These are phyloP conservation scores for Ceratobasidium sp. DNA, from an alignment of 1,284 basidiomycete genomes.

Conservation along the genomic window DNA sequence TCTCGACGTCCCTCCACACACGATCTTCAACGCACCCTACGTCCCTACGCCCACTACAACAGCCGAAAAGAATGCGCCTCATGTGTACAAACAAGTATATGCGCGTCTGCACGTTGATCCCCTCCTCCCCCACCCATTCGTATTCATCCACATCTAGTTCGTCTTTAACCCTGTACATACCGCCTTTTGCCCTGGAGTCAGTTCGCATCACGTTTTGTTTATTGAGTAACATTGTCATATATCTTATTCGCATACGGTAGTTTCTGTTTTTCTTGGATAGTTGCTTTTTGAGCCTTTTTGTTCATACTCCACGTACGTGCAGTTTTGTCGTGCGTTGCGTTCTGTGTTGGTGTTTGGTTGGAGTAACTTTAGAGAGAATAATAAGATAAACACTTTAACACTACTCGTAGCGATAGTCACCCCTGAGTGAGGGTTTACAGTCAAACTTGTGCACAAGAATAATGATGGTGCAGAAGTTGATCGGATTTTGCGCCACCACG, in stretches of 20 bases:
- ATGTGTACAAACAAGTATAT: constrained; percentile 8
- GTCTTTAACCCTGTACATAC: constrained; percentile 10
- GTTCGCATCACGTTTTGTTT: constrained; percentile 1
- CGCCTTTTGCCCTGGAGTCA: neutral
- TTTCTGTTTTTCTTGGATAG: neutral
- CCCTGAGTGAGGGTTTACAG: neutral
- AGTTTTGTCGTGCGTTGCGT: constrained; percentile 12
- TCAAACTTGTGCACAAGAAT: neutral
- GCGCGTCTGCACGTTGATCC: neutral
- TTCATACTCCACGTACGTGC: constrained; percentile 17
- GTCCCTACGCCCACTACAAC: neutral
- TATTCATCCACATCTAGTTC: constrained; percentile 6
- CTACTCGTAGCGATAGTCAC: neutral
- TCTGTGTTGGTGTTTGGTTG: neutral
- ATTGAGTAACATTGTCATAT: constrained; percentile 12
- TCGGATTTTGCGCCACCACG: too few species aligned
- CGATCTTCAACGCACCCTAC: neutral
- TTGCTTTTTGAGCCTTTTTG: constrained; percentile 1
- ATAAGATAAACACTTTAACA: constrained; percentile 4
- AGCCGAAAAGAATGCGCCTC: neutral
- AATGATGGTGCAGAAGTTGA: too few species aligned
- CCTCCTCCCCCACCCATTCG: constrained; percentile 3
- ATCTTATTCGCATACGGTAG: constrained; percentile 23
- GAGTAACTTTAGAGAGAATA: constrained; percentile 16
- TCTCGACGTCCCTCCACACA: neutral